These are phyloP conservation scores for Anethum foeniculum DNA, from an alignment of 140 eudicot species.

Conservation along the genomic window DNA sequence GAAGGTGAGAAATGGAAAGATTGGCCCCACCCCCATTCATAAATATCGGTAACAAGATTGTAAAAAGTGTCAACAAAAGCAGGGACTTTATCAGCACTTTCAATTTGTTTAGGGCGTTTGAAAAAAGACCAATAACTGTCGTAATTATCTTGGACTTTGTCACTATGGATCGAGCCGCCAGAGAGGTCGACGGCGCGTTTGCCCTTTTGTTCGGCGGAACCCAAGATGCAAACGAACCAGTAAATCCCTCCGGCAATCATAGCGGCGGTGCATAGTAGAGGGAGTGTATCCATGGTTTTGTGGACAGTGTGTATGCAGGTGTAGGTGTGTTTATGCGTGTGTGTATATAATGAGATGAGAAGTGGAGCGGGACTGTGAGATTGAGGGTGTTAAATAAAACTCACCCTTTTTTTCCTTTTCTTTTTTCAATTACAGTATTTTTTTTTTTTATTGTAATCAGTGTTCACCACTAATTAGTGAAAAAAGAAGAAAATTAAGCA, in stretches of 20 bases:
- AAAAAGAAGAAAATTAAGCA: too few species aligned
- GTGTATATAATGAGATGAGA: not conserved
- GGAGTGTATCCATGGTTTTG: constrained; percentile 29
- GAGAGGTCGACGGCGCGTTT: constrained; percentile 74
- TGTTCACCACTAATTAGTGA: too few species aligned
- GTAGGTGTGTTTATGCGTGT: not conserved
- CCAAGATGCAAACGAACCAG: constrained; percentile 86
- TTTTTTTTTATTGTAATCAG: too few species aligned
- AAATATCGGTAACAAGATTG: constrained; percentile 86
- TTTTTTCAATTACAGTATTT: too few species aligned
- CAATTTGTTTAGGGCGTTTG: constrained; percentile 82
- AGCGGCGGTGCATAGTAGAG: constrained; percentile 51
- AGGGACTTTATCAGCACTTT: constrained; percentile 67
- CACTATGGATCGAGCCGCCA: constrained; percentile 76
- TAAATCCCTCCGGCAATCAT: constrained; percentile 67
- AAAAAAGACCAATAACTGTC: constrained; percentile 87
- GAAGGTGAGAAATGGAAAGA: constrained; percentile 85
- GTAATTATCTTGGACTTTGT: constrained; percentile 70
- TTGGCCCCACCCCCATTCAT: constrained; percentile 99
- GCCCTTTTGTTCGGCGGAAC: constrained; percentile 87
- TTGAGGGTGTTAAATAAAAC: constrained; percentile 23
- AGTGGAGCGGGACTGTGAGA: not conserved
- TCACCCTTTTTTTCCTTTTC: too few species aligned
- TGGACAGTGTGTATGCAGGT: not conserved
- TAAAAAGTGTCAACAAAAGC: constrained; percentile 86